Conservation (phyloP, 2,329 filamentous ascomycete species). For the Nakataea oryzae region DNA sequence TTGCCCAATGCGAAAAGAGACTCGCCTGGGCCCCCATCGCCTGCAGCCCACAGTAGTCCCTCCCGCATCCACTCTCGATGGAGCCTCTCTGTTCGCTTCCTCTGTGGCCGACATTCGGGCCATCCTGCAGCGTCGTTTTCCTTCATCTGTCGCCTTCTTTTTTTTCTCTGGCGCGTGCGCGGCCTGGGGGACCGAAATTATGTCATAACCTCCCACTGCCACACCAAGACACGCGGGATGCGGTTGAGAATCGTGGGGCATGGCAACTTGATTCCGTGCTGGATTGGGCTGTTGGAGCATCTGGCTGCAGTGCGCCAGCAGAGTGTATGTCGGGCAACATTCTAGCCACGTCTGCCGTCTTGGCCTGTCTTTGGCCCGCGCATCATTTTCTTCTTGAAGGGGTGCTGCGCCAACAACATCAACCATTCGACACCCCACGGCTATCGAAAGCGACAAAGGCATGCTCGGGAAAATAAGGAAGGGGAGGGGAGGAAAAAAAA, state of each 20-base stretch:
- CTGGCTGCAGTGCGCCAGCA: not conserved
- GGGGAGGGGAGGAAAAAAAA: no score
- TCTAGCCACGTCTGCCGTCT: not conserved
- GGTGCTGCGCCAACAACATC: not conserved
- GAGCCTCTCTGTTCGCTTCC: not conserved
- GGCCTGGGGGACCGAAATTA: not conserved
- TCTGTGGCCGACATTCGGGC: not conserved
- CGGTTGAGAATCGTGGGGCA: not conserved
- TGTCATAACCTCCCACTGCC: not conserved
- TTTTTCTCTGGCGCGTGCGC: not conserved
- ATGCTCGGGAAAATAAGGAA: not conserved
- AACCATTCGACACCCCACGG: not conserved
- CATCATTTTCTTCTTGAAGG: not conserved
- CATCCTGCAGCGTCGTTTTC: not conserved
- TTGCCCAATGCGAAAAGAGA: not conserved
- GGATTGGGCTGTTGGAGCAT: not conserved
- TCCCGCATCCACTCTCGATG: not conserved
- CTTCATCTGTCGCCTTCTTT: no score
- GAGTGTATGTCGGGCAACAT: not conserved
- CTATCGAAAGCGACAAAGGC: no score
- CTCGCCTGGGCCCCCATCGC: not conserved
- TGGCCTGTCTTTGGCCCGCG: not conserved
- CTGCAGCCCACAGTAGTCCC: not conserved
- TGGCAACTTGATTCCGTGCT: not conserved
- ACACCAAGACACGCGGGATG: not conserved